Conservation (phyloP, 1,139 yeast genomes). For the Yamadazyma aaseri region DNA sequence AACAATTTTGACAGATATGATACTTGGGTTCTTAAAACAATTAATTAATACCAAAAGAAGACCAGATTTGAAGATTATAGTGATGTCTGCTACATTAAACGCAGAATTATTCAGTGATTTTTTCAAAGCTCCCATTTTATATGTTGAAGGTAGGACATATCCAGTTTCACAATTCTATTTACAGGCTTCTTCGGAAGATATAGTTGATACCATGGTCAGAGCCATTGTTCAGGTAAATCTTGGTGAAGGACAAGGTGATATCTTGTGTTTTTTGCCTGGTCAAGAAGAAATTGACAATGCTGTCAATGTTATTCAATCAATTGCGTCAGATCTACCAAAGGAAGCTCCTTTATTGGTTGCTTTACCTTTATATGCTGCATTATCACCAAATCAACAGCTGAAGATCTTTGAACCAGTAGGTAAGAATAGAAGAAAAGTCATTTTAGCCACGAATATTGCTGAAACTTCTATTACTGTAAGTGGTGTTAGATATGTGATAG, state of each 20-base stretch:
- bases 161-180: slow-evolving; percentile 76
- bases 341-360: slow-evolving; percentile 77
- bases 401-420: slow-evolving; percentile 67
- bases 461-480: slow-evolving; percentile 96
- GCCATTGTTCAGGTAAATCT: slow-evolving; percentile 76
- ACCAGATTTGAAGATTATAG: slow-evolving; percentile 57
- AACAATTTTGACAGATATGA: slow-evolving; percentile 84
- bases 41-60: slow-evolving; percentile 48
- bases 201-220: slow-evolving; percentile 76
- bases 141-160: slow-evolving; percentile 85
- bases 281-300: slow-evolving; percentile 96
- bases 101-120: slow-evolving; percentile 85
- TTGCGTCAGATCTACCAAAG: slow-evolving; percentile 66
- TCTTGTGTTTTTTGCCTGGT: slow-evolving; percentile 88
- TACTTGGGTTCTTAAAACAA: slow-evolving; percentile 82
- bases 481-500: slow-evolving; percentile 92
- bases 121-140: slow-evolving; percentile 78
- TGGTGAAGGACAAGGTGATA: slow-evolving; percentile 82
- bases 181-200: slow-evolving; percentile 60
- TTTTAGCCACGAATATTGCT: slow-evolving; percentile 91
- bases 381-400: slow-evolving; percentile 81
- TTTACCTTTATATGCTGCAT: slow-evolving; percentile 88
- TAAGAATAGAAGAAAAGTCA: slow-evolving; percentile 69
- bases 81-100: slow-evolving; percentile 96
- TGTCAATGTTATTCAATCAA: slow-evolving; percentile 56